Evolutionary conservation across 163 green algal species (phyloP).

Genomic region (Chlorella variabilis): DNA sequence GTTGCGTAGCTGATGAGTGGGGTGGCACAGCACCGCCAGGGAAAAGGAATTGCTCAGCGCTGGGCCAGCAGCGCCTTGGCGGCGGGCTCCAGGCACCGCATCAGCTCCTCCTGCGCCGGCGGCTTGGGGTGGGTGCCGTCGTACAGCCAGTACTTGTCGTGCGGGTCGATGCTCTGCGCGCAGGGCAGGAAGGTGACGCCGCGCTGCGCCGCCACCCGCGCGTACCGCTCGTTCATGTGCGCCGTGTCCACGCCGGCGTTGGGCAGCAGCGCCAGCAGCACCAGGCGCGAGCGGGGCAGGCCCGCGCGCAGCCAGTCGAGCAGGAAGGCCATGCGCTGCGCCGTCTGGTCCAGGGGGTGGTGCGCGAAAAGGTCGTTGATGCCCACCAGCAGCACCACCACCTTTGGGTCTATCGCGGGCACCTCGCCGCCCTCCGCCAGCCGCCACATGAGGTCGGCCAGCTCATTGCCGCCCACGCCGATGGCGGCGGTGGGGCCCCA

Average conservation of each 20-base stretch:
- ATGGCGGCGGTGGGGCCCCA: not conserved
- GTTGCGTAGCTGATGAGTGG: too few species aligned
- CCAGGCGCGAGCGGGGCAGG: not conserved
- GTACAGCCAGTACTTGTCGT: not conserved
- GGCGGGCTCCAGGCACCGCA: not conserved
- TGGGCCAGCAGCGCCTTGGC: not conserved
- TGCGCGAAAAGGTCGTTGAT: not conserved
- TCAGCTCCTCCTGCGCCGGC: not conserved
- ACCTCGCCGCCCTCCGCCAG: not conserved
- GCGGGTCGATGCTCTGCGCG: not conserved
- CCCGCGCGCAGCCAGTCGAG: not conserved
- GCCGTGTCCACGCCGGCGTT: not conserved
- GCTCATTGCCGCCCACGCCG: not conserved
- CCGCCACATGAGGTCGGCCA: not conserved
- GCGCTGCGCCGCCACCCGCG: not conserved
- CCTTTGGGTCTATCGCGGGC: not conserved
- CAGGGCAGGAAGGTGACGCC: not conserved
- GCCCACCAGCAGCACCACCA: not conserved
- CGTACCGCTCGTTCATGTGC: not conserved
- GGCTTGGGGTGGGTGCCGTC: not conserved
- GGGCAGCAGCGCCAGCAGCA: not conserved
- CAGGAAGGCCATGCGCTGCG: not conserved
- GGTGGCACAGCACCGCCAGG: too few species aligned
- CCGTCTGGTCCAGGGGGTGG: too few species aligned
- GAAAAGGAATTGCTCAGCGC: too few species aligned